Percentiles rank a stretch among this genome's conserved stretches.
Evolutionary conservation across 139 green algal genomes (phyloP).

Genomic region (Chlamydomonas asymmetrica): DNA sequence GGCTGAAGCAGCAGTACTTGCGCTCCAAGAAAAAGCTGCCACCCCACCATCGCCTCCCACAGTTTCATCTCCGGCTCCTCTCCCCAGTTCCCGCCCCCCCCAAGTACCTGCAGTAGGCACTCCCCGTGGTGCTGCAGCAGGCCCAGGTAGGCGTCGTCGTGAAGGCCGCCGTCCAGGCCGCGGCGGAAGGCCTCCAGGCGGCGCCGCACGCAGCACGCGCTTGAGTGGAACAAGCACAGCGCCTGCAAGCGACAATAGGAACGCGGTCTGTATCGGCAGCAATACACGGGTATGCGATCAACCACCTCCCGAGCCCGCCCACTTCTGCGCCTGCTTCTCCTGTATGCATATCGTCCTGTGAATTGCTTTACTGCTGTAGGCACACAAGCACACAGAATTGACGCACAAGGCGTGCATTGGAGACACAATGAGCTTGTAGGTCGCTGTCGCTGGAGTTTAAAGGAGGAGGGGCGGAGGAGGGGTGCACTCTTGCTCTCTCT

Average conservation of each 20-base stretch:
- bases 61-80: neutral
- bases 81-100: neutral
- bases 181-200: conserved; percentile 10
- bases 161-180: neutral
- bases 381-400: conserved; percentile 6
- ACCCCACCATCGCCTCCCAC: neutral
- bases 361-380: neutral
- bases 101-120: conserved; percentile 10
- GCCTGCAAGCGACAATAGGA: no score
- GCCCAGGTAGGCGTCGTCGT: neutral
- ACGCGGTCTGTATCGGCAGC: no score
- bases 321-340: no score
- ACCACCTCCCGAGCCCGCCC: no score
- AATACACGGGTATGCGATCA: no score
- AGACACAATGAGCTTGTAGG: no score
- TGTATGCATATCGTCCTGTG: no score
- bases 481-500: no score
- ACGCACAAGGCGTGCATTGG: no score
- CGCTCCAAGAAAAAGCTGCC: neutral
- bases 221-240: conserved; percentile 10
- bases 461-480: no score
- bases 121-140: conserved; percentile 9
- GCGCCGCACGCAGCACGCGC: conserved; percentile 14
- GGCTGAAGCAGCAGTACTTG: neutral
- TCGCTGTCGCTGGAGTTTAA: no score